These are phyloP conservation scores for Beta macrorhiza DNA, from an alignment of 179 eudicot genomes.

Conservation along the genomic window DNA sequence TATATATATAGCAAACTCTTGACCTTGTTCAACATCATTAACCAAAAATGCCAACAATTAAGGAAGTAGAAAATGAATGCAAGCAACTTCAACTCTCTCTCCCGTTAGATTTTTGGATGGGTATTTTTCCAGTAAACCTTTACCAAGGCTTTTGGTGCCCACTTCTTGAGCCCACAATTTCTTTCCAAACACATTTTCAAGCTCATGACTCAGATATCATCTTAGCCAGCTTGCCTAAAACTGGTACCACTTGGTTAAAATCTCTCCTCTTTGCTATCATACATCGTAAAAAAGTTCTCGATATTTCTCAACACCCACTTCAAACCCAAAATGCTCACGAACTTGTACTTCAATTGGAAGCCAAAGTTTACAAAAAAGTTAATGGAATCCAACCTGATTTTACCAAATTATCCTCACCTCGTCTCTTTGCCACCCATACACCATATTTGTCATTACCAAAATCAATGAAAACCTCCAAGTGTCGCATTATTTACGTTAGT, in stretches of 20 bases:
- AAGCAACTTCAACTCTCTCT: conserved; percentile 7
- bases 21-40: not conserved
- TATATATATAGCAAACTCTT: no score
- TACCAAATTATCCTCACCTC: not conserved
- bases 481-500: conserved; percentile 34
- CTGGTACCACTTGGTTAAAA: conserved; percentile 51
- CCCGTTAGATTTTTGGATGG: conserved; percentile 5
- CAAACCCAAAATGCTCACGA: conserved; percentile 1
- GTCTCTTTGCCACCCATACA: conserved; percentile 9
- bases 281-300: not conserved
- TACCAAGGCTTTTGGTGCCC: conserved; percentile 18
- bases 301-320: not conserved
- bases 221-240: conserved; percentile 33
- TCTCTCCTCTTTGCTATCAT: conserved; percentile 18
- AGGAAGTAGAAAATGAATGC: not conserved
- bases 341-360: conserved; percentile 8
- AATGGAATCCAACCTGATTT: not conserved
- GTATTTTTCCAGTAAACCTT: not conserved
- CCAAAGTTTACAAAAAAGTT: not conserved
- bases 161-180: conserved; percentile 24
- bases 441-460: conserved; percentile 24
- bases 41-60: not conserved
- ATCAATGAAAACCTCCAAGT: conserved; percentile 25
- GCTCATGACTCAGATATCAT: conserved; percentile 36
- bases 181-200: conserved; percentile 28